Base-by-base conservation (phyloP, 78 protist genomes). In the Dictyostelium purpureum region DNA sequence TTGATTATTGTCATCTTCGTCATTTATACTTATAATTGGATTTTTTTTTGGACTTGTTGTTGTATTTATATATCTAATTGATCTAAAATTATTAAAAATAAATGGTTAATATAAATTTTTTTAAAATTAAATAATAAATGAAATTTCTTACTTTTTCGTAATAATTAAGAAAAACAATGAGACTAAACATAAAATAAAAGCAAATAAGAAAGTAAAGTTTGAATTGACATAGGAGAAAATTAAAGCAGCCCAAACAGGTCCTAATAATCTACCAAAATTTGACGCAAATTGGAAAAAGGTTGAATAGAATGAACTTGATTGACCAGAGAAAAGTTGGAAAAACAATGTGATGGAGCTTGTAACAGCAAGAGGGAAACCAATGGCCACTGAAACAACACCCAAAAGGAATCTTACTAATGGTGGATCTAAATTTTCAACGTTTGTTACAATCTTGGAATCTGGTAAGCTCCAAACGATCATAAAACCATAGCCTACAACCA, bases 311-410 rank as follows among this genome's bases (percentile, higher is more conserved):
- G n/a, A 19, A 56, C 4, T 66, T 12, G 24, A 69, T 69, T 24
- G 38, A 10, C 19, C 47, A 10, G 74, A 37, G 45, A 73, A 71
- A 31, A 73, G 33, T 43, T 85, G 77, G 38, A 59, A 85, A 74
- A 59, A 85, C 19, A 85, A 26, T 1, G 52, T 61, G 21, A 73
- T 73, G 1, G 82, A 73, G 33, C 61, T 54, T 0, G 67, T 28
- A 0, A 85, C 54, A 6, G 82, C 59, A 6, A 61, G 43, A 59
- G 92, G 92, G 82, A 73, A 85, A 7, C 92, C 76, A 21, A 85
- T 59, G 1, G 83, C 71, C 9, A 85, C 69, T 33, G 73, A 49
- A n/a, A 76, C 31, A 37, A 59, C 67, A 73, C 92, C 92, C 31
- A 85, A 31, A 14, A 70, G 0, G 35, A 73, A 85, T 70, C 82